A percentile compares a stretch with the other conserved stretches of the same genome.
These are phyloP conservation scores for Russula foetens DNA, from an alignment of 768 basidiomycete genomes.

Conservation along the genomic window DNA sequence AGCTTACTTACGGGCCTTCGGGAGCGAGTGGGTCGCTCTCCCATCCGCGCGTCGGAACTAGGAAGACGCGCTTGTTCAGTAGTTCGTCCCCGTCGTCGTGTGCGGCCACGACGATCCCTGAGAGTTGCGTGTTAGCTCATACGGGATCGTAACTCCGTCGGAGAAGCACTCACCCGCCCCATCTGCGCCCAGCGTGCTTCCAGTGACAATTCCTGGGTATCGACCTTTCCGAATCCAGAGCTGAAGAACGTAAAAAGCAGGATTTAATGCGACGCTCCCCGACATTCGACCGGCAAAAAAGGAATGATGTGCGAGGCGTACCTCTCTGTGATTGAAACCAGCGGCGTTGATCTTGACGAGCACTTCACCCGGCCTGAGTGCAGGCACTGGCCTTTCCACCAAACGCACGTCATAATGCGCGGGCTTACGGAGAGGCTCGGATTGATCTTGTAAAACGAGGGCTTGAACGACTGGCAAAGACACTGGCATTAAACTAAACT, in stretches of 20 bases:
- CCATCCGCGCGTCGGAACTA: conserved; percentile 77
- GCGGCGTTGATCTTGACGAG: conserved; percentile 62
- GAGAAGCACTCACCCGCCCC: conserved; percentile 48
- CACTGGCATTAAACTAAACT: background rate
- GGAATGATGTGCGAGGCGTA: no score
- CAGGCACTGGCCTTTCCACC: conserved; percentile 41
- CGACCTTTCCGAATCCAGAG: conserved; percentile 65
- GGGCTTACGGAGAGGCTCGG: conserved; percentile 23
- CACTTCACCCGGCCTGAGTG: conserved; percentile 47
- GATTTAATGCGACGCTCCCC: background rate
- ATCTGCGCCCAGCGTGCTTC: conserved; percentile 59
- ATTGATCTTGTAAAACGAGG: background rate
- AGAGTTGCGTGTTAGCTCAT: no score
- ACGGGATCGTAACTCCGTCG: no score
- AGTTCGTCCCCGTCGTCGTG: conserved; percentile 45
- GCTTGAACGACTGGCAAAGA: background rate
- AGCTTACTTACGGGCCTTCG: conserved; percentile 43
- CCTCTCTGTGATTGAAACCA: conserved; percentile 70
- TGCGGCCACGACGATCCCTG: conserved; percentile 59
- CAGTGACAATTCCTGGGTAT: conserved; percentile 57
- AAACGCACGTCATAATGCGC: conserved; percentile 51
- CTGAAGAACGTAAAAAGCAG: conserved; percentile 28
- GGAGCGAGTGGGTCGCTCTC: conserved; percentile 53
- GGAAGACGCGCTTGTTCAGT: conserved; percentile 58
- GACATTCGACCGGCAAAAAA: no score